Percentiles rank a stretch among this genome's conserved stretches.
phyloP scores from a whole-genome alignment of 1,139 yeast species.

The Sugiyamaella pinicola region DNA sequence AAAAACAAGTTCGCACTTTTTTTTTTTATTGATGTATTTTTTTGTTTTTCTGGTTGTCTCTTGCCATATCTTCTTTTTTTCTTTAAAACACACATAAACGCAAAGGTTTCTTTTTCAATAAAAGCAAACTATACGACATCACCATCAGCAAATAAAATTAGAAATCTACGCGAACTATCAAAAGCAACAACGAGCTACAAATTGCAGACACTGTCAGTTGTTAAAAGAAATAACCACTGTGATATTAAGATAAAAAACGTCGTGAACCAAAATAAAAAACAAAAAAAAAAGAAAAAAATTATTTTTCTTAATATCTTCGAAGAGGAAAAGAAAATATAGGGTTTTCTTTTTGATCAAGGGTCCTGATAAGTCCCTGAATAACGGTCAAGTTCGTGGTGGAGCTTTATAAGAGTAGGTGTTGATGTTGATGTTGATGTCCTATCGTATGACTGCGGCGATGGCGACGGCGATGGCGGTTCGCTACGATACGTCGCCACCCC shows the following conservation, averaged over 20 bases:
- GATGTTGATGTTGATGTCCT: background rate
- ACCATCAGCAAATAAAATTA: background rate
- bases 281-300: slow-evolving; percentile 7
- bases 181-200: background rate
- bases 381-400: background rate
- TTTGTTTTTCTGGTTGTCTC: slow-evolving; percentile 6
- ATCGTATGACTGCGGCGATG: background rate
- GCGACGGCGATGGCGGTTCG: background rate
- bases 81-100: background rate
- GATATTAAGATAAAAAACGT: too few relatives aligned
- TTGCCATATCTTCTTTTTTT: background rate
- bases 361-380: slow-evolving; percentile 7
- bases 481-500: background rate
- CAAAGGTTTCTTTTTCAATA: slow-evolving; percentile 15
- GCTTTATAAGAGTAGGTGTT: background rate
- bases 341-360: slow-evolving; percentile 13
- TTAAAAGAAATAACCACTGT: too few relatives aligned
- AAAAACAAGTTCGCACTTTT: slow-evolving; percentile 15
- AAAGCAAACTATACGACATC: slow-evolving; percentile 1
- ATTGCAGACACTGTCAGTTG: background rate
- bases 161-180: too few relatives aligned
- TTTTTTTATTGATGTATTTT: background rate
- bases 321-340: slow-evolving; percentile 5
- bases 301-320: background rate
- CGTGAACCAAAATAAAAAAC: background rate